These are phyloP conservation scores for Yamadazyma blattariae DNA, from an alignment of 1,139 yeast species.

Conservation along the genomic window DNA sequence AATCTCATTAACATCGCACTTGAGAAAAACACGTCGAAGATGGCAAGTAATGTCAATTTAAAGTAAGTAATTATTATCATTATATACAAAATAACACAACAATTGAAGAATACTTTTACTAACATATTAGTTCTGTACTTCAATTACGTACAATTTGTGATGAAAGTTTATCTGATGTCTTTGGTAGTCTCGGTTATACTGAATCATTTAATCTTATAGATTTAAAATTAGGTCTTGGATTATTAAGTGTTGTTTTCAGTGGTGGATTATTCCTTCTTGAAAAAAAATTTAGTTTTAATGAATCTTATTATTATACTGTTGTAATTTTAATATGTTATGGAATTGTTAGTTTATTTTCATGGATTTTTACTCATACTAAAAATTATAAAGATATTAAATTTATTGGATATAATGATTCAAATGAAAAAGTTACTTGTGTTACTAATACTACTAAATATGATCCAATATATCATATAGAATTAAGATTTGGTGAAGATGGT, in stretches of 20 bases:
- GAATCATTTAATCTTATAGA: constrained; percentile 61
- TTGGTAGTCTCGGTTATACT: constrained; percentile 57
- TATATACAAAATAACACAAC: neutral
- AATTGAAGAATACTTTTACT: constrained; percentile 5
- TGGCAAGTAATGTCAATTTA: constrained; percentile 11
- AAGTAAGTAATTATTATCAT: constrained; percentile 11
- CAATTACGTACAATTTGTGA: constrained; percentile 51
- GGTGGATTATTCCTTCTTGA: constrained; percentile 66
- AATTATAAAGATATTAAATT: constrained; percentile 56
- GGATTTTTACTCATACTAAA: constrained; percentile 37
- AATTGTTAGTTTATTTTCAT: constrained; percentile 45
- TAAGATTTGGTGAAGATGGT: constrained; percentile 27
- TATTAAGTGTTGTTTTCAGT: constrained; percentile 61
- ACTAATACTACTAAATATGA: constrained; percentile 40
- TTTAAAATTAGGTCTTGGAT: constrained; percentile 67
- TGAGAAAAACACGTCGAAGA: constrained; percentile 2
- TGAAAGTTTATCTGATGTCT: constrained; percentile 42
- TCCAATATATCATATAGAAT: constrained; percentile 39
- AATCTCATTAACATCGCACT: neutral
- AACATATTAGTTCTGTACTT: constrained; percentile 34
- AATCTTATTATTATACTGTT: constrained; percentile 30
- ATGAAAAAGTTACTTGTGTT: constrained; percentile 34
- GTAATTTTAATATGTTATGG: constrained; percentile 52
- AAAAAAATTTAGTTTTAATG: constrained; percentile 51
- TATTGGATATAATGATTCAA: constrained; percentile 46